phyloP scores from a whole-genome alignment of 257 asterid genomes.

The Nicotiana sylvestris region DNA sequence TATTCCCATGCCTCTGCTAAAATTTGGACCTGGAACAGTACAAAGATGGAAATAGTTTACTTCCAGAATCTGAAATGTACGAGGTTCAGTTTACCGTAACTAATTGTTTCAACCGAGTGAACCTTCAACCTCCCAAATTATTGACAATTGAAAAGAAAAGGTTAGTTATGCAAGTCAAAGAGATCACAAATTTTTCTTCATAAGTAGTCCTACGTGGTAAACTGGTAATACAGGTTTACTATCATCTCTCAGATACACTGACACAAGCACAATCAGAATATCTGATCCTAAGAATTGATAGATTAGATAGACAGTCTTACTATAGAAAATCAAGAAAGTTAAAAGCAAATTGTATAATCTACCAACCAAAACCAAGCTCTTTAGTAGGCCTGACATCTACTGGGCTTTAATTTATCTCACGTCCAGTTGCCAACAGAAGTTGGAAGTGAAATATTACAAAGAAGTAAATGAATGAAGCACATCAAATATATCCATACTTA shows the following conservation, averaged over 20 bases:
- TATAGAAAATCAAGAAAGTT: neutral
- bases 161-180: too few species aligned
- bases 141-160: too few species aligned
- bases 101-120: neutral
- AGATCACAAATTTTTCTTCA: too few species aligned
- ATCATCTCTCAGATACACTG: neutral
- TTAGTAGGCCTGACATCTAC: neutral
- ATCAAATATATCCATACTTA: neutral
- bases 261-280: neutral
- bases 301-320: neutral
- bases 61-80: neutral
- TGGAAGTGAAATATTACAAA: neutral
- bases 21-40: constrained; percentile 65
- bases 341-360: neutral
- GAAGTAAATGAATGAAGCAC: neutral
- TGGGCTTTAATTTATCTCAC: too few species aligned
- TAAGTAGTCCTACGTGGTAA: too few species aligned
- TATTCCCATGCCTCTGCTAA: constrained; percentile 77
- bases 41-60: neutral
- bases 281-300: neutral
- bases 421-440: neutral
- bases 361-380: neutral
- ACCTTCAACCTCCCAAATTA: too few species aligned
- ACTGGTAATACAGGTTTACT: too few species aligned
- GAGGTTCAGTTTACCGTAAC: neutral